Evolutionary conservation across 2,329 filamentous ascomycete species (phyloP), one percentile per base, ranked within the genome.

Genomic region (Hypoxylon sp.): DNA sequence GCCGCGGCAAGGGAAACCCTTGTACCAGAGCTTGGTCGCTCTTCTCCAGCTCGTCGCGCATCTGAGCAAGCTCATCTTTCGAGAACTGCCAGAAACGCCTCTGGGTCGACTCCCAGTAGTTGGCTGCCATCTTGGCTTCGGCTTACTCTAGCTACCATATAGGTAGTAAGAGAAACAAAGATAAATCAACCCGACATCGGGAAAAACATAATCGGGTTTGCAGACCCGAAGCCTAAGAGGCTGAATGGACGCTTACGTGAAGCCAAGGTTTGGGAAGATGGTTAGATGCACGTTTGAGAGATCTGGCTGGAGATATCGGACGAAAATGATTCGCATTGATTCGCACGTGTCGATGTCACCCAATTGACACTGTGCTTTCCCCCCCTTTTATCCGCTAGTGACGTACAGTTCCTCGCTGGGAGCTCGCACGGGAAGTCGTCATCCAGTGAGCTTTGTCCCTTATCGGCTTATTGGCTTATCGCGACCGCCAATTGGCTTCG

Each of bases 81-180:
- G 93, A 91, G 81, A 97, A 97, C 63, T 93, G 92, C 96, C 96
- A 99, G 83, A 92, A 89, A 74, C 90, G 91, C 74, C 91, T 89
- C 82, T 99, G 96, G 27, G 94, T 96, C 61, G 96, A 98, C 72
- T 94, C 92, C 95, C 95, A 99, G 83, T 95, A 99, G 82, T 95
- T 98, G 78, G 95, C 93, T 35, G 95, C 93, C 95, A 98, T 98
- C 59, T 46, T 46, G 25, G 46, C 48, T 61, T 30, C 20, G 50
- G 11, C 27, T n/a, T 63, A 46, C 40, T 64, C 33, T 48, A 58
- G 53, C 48, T 30, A 54, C 53, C 48, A 62, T 62, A 33, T 37
- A 55, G 30, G 31, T 42, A 40, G 27, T 33, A 35, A 56, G 40
- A 35, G 48, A 6, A 27, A 30, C 22, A 17, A 44, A 33, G 27